Conservation (phyloP, 768 basidiomycete species). For the Mycena amicta region DNA sequence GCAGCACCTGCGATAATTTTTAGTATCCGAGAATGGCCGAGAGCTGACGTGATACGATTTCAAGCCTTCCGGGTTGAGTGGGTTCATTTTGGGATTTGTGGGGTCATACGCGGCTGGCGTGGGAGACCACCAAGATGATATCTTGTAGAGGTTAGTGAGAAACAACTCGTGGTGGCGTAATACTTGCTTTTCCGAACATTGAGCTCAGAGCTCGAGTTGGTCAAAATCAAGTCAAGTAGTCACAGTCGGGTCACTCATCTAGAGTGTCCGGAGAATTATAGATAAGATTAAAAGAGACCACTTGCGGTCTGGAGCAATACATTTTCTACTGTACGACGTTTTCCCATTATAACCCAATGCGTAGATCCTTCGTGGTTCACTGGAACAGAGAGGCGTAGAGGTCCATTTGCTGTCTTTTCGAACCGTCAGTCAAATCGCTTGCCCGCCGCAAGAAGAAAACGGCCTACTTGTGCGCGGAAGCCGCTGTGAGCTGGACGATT, state of each 20-base stretch:
- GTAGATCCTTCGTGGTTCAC: neutral
- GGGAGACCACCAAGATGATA: constrained; percentile 61
- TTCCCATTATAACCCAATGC: neutral
- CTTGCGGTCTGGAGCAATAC: too few relatives aligned
- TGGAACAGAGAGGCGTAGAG: constrained; percentile 1
- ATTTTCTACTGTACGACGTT: too few relatives aligned
- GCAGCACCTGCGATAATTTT: constrained; percentile 68
- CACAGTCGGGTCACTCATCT: too few relatives aligned
- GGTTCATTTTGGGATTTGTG: constrained; percentile 80
- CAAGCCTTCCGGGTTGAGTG: constrained; percentile 89
- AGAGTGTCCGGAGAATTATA: too few relatives aligned
- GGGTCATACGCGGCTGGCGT: constrained; percentile 56
- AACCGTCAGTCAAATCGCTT: too few relatives aligned
- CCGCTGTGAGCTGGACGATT: neutral
- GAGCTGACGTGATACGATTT: constrained; percentile 68
- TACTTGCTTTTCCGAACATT: constrained; percentile 28
- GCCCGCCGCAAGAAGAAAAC: too few relatives aligned
- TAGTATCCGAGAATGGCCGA: neutral
- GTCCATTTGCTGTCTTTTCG: constrained; percentile 2
- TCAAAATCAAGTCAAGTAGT: too few relatives aligned
- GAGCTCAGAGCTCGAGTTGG: too few relatives aligned
- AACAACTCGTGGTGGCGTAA: constrained; percentile 11
- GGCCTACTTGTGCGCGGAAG: constrained; percentile 4
- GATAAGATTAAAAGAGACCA: too few relatives aligned
- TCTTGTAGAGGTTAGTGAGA: constrained; percentile 30